phyloP scores from a whole-genome alignment of 2,329 filamentous ascomycete genomes.

The Lachnellula willkommii region DNA sequence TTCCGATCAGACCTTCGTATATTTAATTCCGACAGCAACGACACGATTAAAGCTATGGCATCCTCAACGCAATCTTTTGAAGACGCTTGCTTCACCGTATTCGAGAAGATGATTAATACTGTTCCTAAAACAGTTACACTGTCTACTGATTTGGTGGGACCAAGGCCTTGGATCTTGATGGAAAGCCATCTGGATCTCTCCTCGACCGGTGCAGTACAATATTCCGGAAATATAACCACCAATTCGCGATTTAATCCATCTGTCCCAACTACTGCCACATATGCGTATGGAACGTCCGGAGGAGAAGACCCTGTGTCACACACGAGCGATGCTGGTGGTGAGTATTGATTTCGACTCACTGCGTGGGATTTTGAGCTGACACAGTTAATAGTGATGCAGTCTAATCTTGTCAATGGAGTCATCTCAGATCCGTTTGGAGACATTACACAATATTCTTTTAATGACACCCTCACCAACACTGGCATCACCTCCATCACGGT shows the following conservation, averaged over 20 bases:
- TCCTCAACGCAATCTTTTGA: conserved; percentile 3
- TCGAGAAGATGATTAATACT: conserved; percentile 11
- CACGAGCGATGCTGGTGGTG: conserved; percentile 5
- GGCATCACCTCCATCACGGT: conserved; percentile 9
- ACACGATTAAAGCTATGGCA: conserved; percentile 9
- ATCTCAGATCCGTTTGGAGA: conserved; percentile 5
- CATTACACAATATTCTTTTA: conserved; percentile 14
- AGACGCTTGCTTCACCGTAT: conserved; percentile 10
- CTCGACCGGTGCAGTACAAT: not conserved
- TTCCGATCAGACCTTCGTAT: conserved; percentile 14
- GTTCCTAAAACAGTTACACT: conserved; percentile 6
- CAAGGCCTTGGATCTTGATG: conserved; percentile 4
- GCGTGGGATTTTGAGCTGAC: not conserved
- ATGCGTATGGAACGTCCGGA: conserved; percentile 9
- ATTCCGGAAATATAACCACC: not conserved
- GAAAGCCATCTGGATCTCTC: conserved; percentile 1
- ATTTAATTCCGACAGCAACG: conserved; percentile 13
- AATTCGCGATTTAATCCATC: not conserved
- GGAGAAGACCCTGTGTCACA: conserved; percentile 9
- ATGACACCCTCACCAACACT: conserved; percentile 6
- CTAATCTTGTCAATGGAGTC: not conserved
- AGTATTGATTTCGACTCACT: not conserved
- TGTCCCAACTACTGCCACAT: conserved; percentile 9
- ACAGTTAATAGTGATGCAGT: not conserved
- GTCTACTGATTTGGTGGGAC: conserved; percentile 1